Base-by-base conservation (phyloP, 352 stramenopile genomes). In the Globisporangium paddicum region DNA sequence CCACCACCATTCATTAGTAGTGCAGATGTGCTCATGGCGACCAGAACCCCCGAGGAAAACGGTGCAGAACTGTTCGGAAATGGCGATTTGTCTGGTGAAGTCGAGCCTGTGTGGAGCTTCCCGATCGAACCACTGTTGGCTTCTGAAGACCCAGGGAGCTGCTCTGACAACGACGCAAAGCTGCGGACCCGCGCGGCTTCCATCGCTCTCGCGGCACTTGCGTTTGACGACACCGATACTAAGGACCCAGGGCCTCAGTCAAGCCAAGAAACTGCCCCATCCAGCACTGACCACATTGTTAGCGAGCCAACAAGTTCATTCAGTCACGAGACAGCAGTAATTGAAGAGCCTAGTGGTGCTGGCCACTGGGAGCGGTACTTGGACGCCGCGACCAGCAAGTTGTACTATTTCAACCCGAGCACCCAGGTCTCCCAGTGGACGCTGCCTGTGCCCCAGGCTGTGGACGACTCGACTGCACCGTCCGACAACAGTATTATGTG, bases 281-380 rank as follows among this genome's bases (percentile, higher is more conserved):
- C 28, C n/a, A n/a, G 28, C 28, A 32, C 28, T 32, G 28, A 41
- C n/a, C 10, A n/a, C 1, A 19, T 10, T 13, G 11, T 13, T 41
- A 16, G 10, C 21, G 26, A 37, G 26, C 16, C 21, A 10, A 45
- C 3, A 18, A 21, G 7, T n/a, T 19, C 40, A 47, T 13, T 32
- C 6, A 44, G 19, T 16, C 9, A 11, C 35, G 18, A 6, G 38
- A 25, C 19, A 50, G 47, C 25, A 51, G 3, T 6, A 18, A 21
- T 11, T 7, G 16, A 44, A 44, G 38, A 49, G 23, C 42, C 32
- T 1, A 5, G 11, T 13, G 23, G 16, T 18, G 13, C 14, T 11
- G 18, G 45, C 13, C 28, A 38, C 34, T 89, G 74, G 79, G 76
- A 89, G 58, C 72, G 71, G 19, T 87, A 83, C 50, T 34, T 83